Evolutionary conservation across 2,329 filamentous ascomycete genomes (phyloP).

Genomic region (Diaporthe sp.): DNA sequence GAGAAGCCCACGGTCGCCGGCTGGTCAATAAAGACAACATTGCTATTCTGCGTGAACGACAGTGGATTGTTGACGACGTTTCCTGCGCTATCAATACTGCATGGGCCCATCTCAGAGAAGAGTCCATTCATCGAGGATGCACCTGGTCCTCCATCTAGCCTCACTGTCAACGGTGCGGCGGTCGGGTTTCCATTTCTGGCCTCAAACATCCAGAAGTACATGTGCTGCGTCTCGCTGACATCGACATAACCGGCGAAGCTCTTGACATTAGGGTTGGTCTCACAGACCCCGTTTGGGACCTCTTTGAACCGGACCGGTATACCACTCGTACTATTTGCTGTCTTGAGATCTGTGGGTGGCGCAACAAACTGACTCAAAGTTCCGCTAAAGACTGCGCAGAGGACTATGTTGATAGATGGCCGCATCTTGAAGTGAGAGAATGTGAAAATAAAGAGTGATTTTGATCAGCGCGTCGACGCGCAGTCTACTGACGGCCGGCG

Average conservation of each 20-base stretch:
- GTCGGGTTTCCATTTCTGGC: slow-evolving; percentile 15
- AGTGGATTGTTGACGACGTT: slow-evolving; percentile 62
- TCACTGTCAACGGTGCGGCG: slow-evolving; percentile 16
- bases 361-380: not conserved
- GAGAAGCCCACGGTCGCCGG: slow-evolving; percentile 72
- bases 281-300: slow-evolving; percentile 5
- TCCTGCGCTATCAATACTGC: slow-evolving; percentile 68
- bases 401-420: not conserved
- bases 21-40: slow-evolving; percentile 61
- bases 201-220: slow-evolving; percentile 27
- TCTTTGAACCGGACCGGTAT: slow-evolving; percentile 20
- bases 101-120: slow-evolving; percentile 49
- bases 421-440: slow-evolving; percentile 9
- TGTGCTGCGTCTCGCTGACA: slow-evolving; percentile 16
- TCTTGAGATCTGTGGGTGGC: not conserved
- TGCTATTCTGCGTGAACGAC: slow-evolving; percentile 66
- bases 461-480: not conserved
- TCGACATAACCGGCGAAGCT: slow-evolving; percentile 21
- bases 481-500: not conserved
- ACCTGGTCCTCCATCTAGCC: slow-evolving; percentile 32
- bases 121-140: slow-evolving; percentile 31
- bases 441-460: not conserved
- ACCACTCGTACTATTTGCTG: not conserved
- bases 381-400: not conserved
- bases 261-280: slow-evolving; percentile 7